Percentiles rank a stretch among this genome's conserved stretches.
These are phyloP conservation scores for Ceratobasidium sp. DNA, from an alignment of 1,284 basidiomycete species.

Conservation along the genomic window DNA sequence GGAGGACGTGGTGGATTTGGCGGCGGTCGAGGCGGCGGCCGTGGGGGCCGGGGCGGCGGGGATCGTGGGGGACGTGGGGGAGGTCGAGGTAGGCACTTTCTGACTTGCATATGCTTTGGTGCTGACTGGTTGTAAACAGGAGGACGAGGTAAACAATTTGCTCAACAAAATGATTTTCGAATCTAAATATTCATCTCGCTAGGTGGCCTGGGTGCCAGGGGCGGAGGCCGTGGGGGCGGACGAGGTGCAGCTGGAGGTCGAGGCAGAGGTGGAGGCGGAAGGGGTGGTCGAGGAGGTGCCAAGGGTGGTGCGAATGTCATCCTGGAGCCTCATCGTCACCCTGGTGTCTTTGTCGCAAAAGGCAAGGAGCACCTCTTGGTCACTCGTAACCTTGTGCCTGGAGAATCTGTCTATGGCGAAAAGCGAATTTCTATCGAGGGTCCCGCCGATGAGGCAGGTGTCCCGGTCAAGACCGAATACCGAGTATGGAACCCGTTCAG, in stretches of 20 bases:
- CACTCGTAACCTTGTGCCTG: constrained; percentile 96
- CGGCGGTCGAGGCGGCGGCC: constrained; percentile 48
- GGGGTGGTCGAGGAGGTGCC: constrained; percentile 61
- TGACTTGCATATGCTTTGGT: not conserved
- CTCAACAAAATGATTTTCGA: not conserved
- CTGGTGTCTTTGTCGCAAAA: constrained; percentile 92
- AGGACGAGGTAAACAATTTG: constrained; percentile 44
- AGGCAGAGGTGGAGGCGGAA: constrained; percentile 53
- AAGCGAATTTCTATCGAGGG: constrained; percentile 89
- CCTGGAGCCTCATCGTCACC: constrained; percentile 93
- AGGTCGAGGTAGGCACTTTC: constrained; percentile 30
- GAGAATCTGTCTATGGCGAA: constrained; percentile 98
- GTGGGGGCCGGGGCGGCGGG: constrained; percentile 47
- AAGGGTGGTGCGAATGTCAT: constrained; percentile 73
- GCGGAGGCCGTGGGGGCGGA: constrained; percentile 46
- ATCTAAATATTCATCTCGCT: constrained; percentile 34
- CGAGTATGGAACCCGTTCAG: constrained; percentile 99
- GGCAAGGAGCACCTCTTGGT: constrained; percentile 97
- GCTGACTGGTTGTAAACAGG: constrained; percentile 44
- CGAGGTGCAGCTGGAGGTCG: constrained; percentile 39
- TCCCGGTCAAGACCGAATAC: constrained; percentile 91
- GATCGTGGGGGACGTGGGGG: constrained; percentile 48
- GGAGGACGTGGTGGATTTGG: constrained; percentile 50
- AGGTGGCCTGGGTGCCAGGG: constrained; percentile 47
- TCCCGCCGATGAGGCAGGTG: constrained; percentile 61